Evolutionary conservation across 2,329 filamentous ascomycete genomes (phyloP).

Genomic region (Cladophialophora immunda): DNA sequence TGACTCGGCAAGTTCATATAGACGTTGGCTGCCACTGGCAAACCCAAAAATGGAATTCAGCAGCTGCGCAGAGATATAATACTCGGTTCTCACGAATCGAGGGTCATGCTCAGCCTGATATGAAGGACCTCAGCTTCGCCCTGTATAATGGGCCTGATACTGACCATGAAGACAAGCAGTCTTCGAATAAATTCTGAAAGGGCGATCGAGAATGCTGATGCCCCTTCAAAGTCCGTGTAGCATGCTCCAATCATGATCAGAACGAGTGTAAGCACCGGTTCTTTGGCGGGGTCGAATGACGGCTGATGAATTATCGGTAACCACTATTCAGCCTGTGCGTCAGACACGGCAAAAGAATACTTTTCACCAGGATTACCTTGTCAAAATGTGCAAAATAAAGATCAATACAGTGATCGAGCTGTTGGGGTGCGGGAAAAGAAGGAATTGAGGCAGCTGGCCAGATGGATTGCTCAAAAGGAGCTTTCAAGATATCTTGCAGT

Average conservation of each 20-base stretch:
- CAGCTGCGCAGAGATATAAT: constrained; percentile 22
- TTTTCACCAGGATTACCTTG: constrained; percentile 18
- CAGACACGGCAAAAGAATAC: constrained; percentile 4
- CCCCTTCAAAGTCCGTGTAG: constrained; percentile 25
- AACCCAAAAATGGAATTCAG: constrained; percentile 19
- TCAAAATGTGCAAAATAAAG: constrained; percentile 26
- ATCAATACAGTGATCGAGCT: constrained; percentile 27
- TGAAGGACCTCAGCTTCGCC: no score
- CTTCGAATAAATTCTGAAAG: constrained; percentile 22
- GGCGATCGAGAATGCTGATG: constrained; percentile 24
- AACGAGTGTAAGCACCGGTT: constrained; percentile 23
- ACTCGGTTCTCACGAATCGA: constrained; percentile 15
- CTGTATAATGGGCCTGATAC: no score
- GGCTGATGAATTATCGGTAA: constrained; percentile 26
- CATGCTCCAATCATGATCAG: constrained; percentile 24
- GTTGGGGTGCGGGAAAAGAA: constrained; percentile 17
- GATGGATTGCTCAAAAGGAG: constrained; percentile 18
- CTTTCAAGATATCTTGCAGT: constrained; percentile 21
- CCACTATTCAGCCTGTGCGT: constrained; percentile 15
- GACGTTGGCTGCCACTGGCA: constrained; percentile 18
- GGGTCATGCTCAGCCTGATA: constrained; percentile 19
- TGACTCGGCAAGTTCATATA: constrained; percentile 22
- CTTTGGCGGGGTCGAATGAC: constrained; percentile 23
- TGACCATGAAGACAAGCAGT: no score
- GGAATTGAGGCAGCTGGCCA: constrained; percentile 20